These are phyloP conservation scores for Macrotyloma uniflorum DNA, from an alignment of 306 rosid species.

Conservation along the genomic window DNA sequence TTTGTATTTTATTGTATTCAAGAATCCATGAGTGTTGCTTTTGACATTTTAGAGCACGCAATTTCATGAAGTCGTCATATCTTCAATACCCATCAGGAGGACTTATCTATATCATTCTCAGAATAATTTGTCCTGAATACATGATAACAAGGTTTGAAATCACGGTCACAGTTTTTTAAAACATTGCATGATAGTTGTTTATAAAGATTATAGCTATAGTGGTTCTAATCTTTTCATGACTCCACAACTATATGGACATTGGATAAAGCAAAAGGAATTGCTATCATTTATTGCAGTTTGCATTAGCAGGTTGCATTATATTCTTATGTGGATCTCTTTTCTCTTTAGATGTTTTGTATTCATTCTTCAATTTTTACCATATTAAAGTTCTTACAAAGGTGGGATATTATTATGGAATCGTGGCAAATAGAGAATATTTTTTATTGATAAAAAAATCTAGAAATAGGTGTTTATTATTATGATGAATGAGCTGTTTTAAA, in stretches of 20 bases:
- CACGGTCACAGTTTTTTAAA: not conserved
- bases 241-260: not conserved
- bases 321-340: constrained; percentile 17
- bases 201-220: not conserved
- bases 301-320: not conserved
- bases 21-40: constrained; percentile 5
- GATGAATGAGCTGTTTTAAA: constrained; percentile 22
- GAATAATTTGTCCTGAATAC: not conserved
- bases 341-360: constrained; percentile 3
- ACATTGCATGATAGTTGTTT: not conserved
- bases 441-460: not conserved
- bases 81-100: constrained; percentile 16
- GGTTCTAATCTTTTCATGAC: constrained; percentile 8
- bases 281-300: not conserved
- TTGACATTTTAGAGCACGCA: constrained; percentile 7
- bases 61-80: constrained; percentile 13
- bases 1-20: constrained; percentile 36
- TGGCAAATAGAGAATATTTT: constrained; percentile 22
- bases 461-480: constrained; percentile 10
- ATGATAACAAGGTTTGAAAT: not conserved
- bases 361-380: not conserved
- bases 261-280: constrained; percentile 8
- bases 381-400: constrained; percentile 20
- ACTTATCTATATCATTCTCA: not conserved
- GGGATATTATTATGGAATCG: constrained; percentile 32